Conservation (phyloP, 176 grass and related monocot species). For the Otatea glauca region DNA sequence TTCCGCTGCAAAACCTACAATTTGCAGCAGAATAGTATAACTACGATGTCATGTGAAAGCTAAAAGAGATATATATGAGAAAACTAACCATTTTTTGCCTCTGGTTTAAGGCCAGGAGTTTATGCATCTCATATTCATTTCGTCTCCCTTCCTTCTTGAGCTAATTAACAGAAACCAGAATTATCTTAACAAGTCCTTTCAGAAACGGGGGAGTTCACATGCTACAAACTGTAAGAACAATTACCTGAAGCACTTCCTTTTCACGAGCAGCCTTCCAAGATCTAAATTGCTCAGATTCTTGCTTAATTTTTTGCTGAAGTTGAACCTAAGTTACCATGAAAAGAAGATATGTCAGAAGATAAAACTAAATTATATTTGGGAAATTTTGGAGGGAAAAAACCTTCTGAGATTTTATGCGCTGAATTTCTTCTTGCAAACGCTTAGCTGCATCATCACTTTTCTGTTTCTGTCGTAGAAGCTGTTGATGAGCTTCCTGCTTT, state of each 20-base stretch:
- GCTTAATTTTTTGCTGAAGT: conserved; percentile 98
- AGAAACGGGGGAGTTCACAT: conserved; percentile 18
- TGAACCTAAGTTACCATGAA: conserved; percentile 63
- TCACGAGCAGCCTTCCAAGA: conserved; percentile 92
- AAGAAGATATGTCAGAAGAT: conserved; percentile 7
- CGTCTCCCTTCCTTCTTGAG: conserved; percentile 92
- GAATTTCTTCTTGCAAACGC: conserved; percentile 85
- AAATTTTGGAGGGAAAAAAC: conserved; percentile 32
- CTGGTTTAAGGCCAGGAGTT: conserved; percentile 89
- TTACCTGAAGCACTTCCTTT: conserved; percentile 95
- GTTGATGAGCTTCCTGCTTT: conserved; percentile 85
- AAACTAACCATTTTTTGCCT: conserved; percentile 81
- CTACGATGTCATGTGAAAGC: background rate
- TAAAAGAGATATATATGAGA: background rate
- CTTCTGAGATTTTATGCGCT: conserved; percentile 93
- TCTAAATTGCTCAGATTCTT: conserved; percentile 96
- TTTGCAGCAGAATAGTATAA: conserved; percentile 21
- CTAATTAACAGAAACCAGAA: conserved; percentile 54
- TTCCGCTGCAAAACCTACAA: conserved; percentile 87
- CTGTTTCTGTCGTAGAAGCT: conserved; percentile 85
- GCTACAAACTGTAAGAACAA: conserved; percentile 15
- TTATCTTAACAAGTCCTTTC: background rate
- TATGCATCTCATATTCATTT: conserved; percentile 98
- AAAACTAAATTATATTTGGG: conserved; percentile 1
- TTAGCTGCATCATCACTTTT: conserved; percentile 86